Conservation (phyloP, 805 yeast genomes). For the Aciculoconidium aculeatum region DNA sequence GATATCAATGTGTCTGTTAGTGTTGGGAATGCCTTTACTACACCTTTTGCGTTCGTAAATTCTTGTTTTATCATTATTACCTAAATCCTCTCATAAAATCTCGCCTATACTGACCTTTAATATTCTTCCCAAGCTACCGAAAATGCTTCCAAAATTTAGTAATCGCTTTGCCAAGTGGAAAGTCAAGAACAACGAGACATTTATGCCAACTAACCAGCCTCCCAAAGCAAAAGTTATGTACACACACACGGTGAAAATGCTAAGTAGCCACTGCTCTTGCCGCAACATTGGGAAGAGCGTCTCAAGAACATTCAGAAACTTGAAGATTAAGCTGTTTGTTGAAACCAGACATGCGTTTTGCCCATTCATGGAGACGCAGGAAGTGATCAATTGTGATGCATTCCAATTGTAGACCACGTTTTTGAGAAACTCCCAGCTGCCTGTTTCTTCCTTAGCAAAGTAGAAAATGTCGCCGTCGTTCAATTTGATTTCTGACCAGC, state of each 20-base stretch:
- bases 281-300: conserved; percentile 1
- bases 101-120: too few relatives aligned
- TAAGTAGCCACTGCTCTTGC: conserved; percentile 5
- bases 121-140: not conserved
- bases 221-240: conserved; percentile 4
- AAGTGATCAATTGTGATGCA: conserved; percentile 2
- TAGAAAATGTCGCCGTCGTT: conserved; percentile 9
- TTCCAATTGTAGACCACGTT: conserved; percentile 4
- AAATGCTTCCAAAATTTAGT: not conserved
- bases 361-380: conserved; percentile 1
- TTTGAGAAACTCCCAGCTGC: conserved; percentile 1
- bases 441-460: conserved; percentile 4
- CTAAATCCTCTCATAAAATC: too few relatives aligned
- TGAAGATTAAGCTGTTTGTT: conserved; percentile 4
- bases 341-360: not conserved
- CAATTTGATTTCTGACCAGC: conserved; percentile 7
- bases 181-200: conserved; percentile 6
- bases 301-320: conserved; percentile 4
- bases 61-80: too few relatives aligned
- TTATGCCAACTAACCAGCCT: conserved; percentile 7
- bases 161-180: conserved; percentile 4
- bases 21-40: too few relatives aligned
- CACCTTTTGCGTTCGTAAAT: too few relatives aligned
- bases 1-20: too few relatives aligned
- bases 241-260: conserved; percentile 4